Base-by-base conservation (phyloP, 176 grass and related monocot genomes). In the Paspalum notatum region DNA sequence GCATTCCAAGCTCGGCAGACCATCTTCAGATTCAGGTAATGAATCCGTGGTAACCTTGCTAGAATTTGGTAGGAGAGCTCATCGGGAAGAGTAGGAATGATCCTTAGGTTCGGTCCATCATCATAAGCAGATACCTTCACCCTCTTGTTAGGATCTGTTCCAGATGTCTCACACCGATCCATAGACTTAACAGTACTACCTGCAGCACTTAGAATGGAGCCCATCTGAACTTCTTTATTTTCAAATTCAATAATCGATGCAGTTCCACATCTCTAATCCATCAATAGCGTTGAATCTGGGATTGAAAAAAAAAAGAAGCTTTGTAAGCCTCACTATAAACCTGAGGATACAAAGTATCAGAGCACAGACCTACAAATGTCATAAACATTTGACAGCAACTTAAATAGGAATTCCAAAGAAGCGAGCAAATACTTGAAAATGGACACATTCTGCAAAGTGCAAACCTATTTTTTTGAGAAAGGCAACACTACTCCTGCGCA, bases 31-130 rank as follows among this genome's bases (percentile, higher is more conserved):
- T 81, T 91, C 12, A 94, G 72, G 66, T 98, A 77, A 72, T 88
- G 46, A 7, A 90, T 89, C 82, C 90, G 76, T 0, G 92, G 92
- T 42, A 92, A 55, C 80, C 95, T 91, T n/a, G 87, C 95, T 12
- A 98, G 81, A 80, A 98, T 92, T 72, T 98, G 90, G 24, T 94
- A 74, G 0, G 95, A 94, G 39, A 98, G 78, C 63, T 98, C 95
- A 44, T 98, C 92, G 3, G 90, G 95, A 68, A 98, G 88, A 52
- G 72, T 50, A 2, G 92, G 85, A 63, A 98, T 92, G 42, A 98
- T 79, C 68, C 92, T 82, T 25, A 49, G 61, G 78, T 85, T 83
- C 52, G 83, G 53, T 18, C 42, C 65, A 59, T 51, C 81, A 8
- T 86, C 89, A 43, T 79, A 69, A 17, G 73, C 32, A 27, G 85